phyloP scores from a whole-genome alignment of 2,329 filamentous ascomycete genomes.

The Daldinia sp. region DNA sequence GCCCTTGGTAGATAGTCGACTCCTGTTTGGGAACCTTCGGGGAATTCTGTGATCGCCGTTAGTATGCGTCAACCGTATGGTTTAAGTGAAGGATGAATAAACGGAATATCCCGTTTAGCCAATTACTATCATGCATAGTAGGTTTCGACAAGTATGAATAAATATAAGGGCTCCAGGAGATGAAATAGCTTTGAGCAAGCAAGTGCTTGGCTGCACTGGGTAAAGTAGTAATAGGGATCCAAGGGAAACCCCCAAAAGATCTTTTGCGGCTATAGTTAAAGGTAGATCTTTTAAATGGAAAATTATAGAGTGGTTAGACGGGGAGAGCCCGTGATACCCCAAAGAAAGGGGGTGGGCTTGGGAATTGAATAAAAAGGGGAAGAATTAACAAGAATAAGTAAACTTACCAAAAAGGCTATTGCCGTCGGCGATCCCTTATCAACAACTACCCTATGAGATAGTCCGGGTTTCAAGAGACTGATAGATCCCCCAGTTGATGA shows the following conservation, averaged over 20 bases:
- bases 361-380: background rate
- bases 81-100: background rate
- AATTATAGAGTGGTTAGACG: background rate
- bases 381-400: background rate
- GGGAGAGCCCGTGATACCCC: background rate
- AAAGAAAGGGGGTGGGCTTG: background rate
- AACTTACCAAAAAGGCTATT: background rate
- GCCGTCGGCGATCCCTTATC: background rate
- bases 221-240: background rate
- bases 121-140: background rate
- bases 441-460: background rate
- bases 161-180: background rate
- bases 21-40: background rate
- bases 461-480: background rate
- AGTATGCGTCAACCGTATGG: background rate
- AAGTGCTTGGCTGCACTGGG: background rate
- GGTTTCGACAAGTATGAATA: background rate
- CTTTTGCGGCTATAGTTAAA: no score
- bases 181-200: background rate
- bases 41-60: background rate
- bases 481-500: background rate
- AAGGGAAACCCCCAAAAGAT: background rate
- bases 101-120: no score
- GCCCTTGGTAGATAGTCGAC: constrained; percentile 6
- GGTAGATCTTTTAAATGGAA: background rate